Evolutionary conservation across 2,329 filamentous ascomycete species (phyloP), one percentile per base, ranked within the genome.

Genomic region (Drechslerella dactyloides): DNA sequence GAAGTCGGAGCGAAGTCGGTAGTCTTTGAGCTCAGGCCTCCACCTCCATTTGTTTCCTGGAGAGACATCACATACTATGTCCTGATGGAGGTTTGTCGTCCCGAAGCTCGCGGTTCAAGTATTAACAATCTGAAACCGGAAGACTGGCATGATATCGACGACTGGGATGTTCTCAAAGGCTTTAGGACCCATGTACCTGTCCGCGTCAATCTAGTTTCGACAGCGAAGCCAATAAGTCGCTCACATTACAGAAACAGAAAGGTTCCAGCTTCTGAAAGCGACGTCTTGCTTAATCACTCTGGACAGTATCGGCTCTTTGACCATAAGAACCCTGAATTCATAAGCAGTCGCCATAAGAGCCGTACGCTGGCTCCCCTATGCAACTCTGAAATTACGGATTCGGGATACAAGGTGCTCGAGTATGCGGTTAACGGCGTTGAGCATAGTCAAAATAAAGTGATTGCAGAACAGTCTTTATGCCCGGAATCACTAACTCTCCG

Each of bases 401-500:
- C 4, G 13, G 13, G 15, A n/a, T 75, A 76, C 59, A 24, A 17
- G 23, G 59, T 44, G 1, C 53, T 78, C 1, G 75, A 78, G 51
- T 77, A 72, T 55, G 56, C 74, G 23, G 30, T 78, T 6, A 27
- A 64, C 11, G 44, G 15, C 62, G 62, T 69, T 1, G 27, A 50
- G 48, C 44, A 80, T 77, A 27, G 74, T 51, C 79, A 84, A 0
- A 89, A 90, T 63, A 74, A 79, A 0, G 82, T 84, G 0, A 81
- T 89, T 13, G 81, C 85, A 0, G 77, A 75, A 0, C 84, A 85
- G 62, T 77, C 74, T 0, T 51, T 76, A 0, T 86, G 85, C 53
- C 85, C 86, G 0, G 6, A 59, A 0, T 74, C 81, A 21, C 78
- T 89, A 62, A 80, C 82, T 0, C 66, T 86, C 0, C 81, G 82